A percentile compares a stretch with the other conserved stretches of the same genome.
These are phyloP conservation scores for Biscutella laevigata DNA, from an alignment of 441 rosid species.

Conservation along the genomic window DNA sequence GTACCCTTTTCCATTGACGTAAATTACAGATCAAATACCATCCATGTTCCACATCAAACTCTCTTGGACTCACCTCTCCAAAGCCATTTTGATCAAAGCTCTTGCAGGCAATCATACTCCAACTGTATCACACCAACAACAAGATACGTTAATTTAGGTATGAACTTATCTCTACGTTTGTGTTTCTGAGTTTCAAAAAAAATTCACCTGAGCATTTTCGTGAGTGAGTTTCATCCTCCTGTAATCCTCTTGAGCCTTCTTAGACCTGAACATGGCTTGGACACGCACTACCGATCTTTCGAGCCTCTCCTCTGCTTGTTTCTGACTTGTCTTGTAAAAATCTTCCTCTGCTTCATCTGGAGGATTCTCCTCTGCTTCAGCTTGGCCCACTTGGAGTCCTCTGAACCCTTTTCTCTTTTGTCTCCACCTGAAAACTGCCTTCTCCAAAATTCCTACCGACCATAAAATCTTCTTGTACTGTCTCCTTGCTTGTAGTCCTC, in stretches of 20 bases:
- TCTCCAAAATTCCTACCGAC: slow-evolving; percentile 94
- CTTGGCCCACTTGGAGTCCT: slow-evolving; percentile 65
- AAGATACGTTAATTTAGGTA: not conserved
- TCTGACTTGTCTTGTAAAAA: slow-evolving; percentile 60
- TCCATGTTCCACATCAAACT: not conserved
- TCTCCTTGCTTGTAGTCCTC: slow-evolving; percentile 73
- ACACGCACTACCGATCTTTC: slow-evolving; percentile 77
- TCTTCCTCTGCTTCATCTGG: slow-evolving; percentile 49
- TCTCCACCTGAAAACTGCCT: slow-evolving; percentile 86
- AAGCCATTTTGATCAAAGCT: slow-evolving; percentile 1
- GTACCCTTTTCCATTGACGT: not conserved
- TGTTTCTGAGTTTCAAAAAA: not conserved
- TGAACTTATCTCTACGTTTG: not conserved
- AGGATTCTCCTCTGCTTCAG: slow-evolving; percentile 17
- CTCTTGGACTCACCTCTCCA: slow-evolving; percentile 10
- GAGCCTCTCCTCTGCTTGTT: slow-evolving; percentile 88
- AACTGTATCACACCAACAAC: slow-evolving; percentile 20
- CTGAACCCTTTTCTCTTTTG: slow-evolving; percentile 77
- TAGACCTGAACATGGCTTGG: slow-evolving; percentile 94
- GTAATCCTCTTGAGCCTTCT: slow-evolving; percentile 87
- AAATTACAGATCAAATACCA: slow-evolving; percentile 8
- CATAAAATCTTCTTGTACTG: slow-evolving; percentile 73
- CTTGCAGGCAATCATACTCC: slow-evolving; percentile 17
- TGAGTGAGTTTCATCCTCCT: slow-evolving; percentile 71
- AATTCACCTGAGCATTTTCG: slow-evolving; percentile 54